Base-by-base conservation (phyloP, 306 rosid genomes). In the Aeschynomene evenia region DNA sequence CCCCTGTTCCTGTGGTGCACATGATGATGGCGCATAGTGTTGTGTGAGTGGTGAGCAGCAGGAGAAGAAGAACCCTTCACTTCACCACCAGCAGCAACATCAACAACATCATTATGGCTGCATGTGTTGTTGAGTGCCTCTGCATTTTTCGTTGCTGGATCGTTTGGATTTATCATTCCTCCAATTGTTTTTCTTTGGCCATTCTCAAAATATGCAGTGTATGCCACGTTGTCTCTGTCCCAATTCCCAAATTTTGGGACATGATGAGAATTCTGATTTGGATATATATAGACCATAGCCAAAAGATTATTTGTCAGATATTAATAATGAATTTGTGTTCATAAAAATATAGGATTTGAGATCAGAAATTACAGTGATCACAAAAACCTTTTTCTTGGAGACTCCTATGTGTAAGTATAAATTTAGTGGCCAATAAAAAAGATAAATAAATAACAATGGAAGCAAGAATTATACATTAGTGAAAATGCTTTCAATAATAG, bases 171-270 rank as follows among this genome's bases (percentile, higher is more conserved):
- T 31, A 49, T 48, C 46, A 49, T 48, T 16, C 7, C 8, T 3
- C 68, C 67, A 36, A 2, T 12, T 8, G 50, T 71, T 64, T 71
- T 77, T 63, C 46, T 63, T 23, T 68, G 72, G 16, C 72, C 76
- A 62, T 9, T 66, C 64, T 77, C 77, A 21, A 77, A 64, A n/a
- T 52, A 65, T 71, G 73, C 77, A 3, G 69, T 77, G 34, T 71
- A 77, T 64, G 82, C 77, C 39, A 77, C 46, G 61, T 70, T 70
- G 26, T 70, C 72, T 22, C 1, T 40, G 5, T 77, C 77, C 77
- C 81, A 70, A 9, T 70, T 77, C 3, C 81, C 77, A 54, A 77
- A 70, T 26, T 77, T 70, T 4, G 81, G 81, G 39, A 70, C 72
- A 56, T 77, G 52, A 56, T 77, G 52, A 10, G 71, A 29, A 42